Evolutionary conservation across 2,329 filamentous ascomycete species (phyloP).

Genomic region (Fusarium xyrophilum): DNA sequence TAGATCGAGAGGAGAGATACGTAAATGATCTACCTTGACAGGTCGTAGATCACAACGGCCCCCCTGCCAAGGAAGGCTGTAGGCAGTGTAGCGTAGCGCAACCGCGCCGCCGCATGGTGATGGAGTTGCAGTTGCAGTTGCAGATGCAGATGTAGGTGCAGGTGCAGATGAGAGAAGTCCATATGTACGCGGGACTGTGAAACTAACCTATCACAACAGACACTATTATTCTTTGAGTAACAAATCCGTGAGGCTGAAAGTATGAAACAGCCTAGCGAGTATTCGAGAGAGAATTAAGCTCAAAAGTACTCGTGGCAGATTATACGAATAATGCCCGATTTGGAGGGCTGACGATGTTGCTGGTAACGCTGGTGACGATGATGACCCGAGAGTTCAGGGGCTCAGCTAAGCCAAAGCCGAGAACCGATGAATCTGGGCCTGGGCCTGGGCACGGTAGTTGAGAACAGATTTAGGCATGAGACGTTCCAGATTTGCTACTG

Average conservation of each 20-base stretch:
- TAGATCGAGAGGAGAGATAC: not conserved
- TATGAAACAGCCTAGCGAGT: slow-evolving; percentile 18
- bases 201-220: slow-evolving; percentile 26
- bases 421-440: slow-evolving; percentile 9
- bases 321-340: slow-evolving; percentile 37
- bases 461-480: not conserved
- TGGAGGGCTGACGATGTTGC: slow-evolving; percentile 17
- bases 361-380: slow-evolving; percentile 8
- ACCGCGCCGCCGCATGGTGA: slow-evolving; percentile 17
- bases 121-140: slow-evolving; percentile 19
- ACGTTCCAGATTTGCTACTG: slow-evolving; percentile 8
- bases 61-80: slow-evolving; percentile 26
- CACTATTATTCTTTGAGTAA: slow-evolving; percentile 12
- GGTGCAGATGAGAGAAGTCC: slow-evolving; percentile 28
- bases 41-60: slow-evolving; percentile 29
- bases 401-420: slow-evolving; percentile 18
- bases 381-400: slow-evolving; percentile 19
- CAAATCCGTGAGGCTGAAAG: slow-evolving; percentile 12
- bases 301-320: not conserved
- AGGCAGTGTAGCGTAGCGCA: not conserved
- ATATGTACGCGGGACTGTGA: slow-evolving; percentile 6
- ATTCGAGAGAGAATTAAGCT: slow-evolving; percentile 15
- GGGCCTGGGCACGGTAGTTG: slow-evolving; percentile 11
- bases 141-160: slow-evolving; percentile 34
- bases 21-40: slow-evolving; percentile 21